phyloP scores from a whole-genome alignment of 2,329 filamentous ascomycete species.

The Phaeosphaeriaceae sp. region DNA sequence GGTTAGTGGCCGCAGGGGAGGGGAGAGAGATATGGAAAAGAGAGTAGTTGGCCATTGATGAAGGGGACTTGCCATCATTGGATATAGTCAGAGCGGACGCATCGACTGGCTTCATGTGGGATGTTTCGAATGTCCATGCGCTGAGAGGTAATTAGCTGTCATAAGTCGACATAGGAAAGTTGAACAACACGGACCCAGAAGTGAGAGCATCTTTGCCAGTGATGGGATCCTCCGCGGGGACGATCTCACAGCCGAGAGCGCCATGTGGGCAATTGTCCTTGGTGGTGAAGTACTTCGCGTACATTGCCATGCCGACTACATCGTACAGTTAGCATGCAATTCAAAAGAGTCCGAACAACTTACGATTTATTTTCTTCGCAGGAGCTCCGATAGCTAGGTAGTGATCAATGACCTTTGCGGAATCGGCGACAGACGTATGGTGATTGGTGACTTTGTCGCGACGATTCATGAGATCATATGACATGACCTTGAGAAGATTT shows the following conservation, averaged over 20 bases:
- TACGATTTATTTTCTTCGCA: conserved; percentile 62
- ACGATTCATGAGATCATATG: conserved; percentile 75
- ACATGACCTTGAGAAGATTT: conserved; percentile 60
- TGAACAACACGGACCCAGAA: conserved; percentile 47
- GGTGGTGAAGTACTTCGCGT: conserved; percentile 70
- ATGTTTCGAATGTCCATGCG: conserved; percentile 59
- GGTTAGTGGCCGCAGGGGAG: no score
- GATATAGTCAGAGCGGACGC: conserved; percentile 16
- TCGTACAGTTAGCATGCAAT: neutral
- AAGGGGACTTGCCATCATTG: conserved; percentile 20
- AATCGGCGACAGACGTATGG: conserved; percentile 67
- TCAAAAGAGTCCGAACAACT: neutral
- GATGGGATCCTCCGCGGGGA: conserved; percentile 64
- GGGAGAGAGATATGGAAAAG: no score
- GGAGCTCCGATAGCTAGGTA: conserved; percentile 66
- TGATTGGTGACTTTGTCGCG: conserved; percentile 70
- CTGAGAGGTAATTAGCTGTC: neutral
- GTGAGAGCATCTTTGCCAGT: conserved; percentile 66
- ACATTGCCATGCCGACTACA: conserved; percentile 70
- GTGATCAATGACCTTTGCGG: conserved; percentile 61
- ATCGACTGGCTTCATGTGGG: conserved; percentile 33
- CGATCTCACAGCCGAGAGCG: conserved; percentile 66
- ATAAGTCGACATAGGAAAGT: neutral
- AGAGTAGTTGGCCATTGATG: no score
- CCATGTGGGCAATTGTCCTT: conserved; percentile 53